Evolutionary conservation across 345 rosid species (phyloP).

Genomic region (Gynandropsis gynandra): DNA sequence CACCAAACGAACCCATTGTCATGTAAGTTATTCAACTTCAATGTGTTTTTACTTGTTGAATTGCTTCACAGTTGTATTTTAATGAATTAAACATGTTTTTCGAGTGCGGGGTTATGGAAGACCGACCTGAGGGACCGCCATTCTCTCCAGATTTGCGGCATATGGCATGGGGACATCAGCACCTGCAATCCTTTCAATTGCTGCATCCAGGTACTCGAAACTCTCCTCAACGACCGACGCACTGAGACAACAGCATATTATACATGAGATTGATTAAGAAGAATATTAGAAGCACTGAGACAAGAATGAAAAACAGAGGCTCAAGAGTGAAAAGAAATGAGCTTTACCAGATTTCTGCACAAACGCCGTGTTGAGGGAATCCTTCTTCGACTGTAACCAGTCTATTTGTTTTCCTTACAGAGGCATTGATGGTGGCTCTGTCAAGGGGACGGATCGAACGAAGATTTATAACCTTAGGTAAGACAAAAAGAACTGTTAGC

Average conservation of each 20-base stretch:
- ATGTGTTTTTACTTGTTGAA: too few species aligned
- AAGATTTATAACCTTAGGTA: conserved; percentile 63
- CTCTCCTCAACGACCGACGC: conserved; percentile 75
- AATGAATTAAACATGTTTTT: background rate
- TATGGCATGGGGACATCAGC: conserved; percentile 96
- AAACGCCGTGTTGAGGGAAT: conserved; percentile 89
- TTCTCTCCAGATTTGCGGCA: conserved; percentile 79
- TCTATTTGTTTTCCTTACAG: conserved; percentile 92
- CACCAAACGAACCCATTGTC: background rate
- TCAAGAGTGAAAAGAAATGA: conserved; percentile 12
- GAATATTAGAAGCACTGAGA: background rate
- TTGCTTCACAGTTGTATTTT: too few species aligned
- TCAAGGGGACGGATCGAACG: conserved; percentile 86
- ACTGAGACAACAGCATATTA: conserved; percentile 27
- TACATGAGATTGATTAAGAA: background rate
- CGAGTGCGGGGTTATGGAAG: background rate
- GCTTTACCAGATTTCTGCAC: conserved; percentile 81
- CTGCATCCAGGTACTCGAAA: conserved; percentile 78
- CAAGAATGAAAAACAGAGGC: background rate
- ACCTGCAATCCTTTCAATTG: conserved; percentile 78
- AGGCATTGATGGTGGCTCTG: conserved; percentile 71
- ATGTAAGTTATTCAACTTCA: background rate
- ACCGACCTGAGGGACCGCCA: conserved; percentile 84
- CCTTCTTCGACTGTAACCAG: conserved; percentile 95
- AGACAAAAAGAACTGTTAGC: background rate